phyloP scores from a whole-genome alignment of 805 yeast species.

The Yarrowia keelungensis region DNA sequence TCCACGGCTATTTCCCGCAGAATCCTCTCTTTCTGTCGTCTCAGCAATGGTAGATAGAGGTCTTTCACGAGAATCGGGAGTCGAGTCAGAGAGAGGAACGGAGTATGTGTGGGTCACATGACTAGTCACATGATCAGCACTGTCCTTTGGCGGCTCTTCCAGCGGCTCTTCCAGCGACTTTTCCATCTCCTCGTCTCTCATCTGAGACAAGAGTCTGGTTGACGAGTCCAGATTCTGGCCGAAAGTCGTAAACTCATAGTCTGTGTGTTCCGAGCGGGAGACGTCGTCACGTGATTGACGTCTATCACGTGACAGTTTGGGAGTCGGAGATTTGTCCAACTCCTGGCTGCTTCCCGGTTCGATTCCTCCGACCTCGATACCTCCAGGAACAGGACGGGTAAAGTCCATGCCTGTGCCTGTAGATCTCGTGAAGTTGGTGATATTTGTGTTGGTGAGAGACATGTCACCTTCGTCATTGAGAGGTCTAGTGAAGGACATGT shows the following conservation, averaged over 20 bases:
- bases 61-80: neutral
- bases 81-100: neutral
- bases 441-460: conserved; percentile 3
- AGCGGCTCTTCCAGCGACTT: conserved; percentile 15
- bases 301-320: conserved; percentile 1
- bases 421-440: neutral
- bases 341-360: neutral
- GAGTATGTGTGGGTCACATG: neutral
- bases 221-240: conserved; percentile 18
- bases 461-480: neutral
- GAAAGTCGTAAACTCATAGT: conserved; percentile 18
- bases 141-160: neutral
- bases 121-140: neutral
- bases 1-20: neutral
- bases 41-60: conserved; percentile 24
- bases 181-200: conserved; percentile 1
- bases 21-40: conserved; percentile 2
- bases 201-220: neutral
- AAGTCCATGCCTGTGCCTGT: conserved; percentile 5
- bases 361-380: neutral
- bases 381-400: conserved; percentile 34
- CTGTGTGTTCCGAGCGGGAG: neutral
- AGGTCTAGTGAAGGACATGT: neutral
- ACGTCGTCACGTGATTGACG: conserved; percentile 1
- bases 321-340: too few species aligned